A percentile compares a stretch with the other conserved stretches of the same genome.
Conservation (phyloP, 2,329 filamentous ascomycete genomes). For the Massarina eburnea region DNA sequence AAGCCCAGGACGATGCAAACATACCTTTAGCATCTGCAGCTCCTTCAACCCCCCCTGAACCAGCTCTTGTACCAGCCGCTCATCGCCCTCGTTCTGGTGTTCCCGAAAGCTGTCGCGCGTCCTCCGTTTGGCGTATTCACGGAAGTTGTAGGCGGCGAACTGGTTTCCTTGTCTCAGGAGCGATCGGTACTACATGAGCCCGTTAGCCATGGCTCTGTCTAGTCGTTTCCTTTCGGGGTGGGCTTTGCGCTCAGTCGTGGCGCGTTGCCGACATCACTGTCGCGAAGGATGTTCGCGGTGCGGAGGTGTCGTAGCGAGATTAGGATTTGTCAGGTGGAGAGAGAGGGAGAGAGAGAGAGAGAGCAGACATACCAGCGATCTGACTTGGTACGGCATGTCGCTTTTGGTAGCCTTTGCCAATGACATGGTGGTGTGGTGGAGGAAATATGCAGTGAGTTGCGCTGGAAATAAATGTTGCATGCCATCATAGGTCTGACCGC, state of each 20-base stretch:
- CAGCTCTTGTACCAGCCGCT: slow-evolving; percentile 78
- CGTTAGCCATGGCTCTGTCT: slow-evolving; percentile 5
- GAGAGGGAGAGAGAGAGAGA: background rate
- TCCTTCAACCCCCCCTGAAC: slow-evolving; percentile 86
- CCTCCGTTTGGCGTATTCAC: slow-evolving; percentile 90
- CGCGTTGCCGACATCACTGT: background rate
- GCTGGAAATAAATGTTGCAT: slow-evolving; percentile 36
- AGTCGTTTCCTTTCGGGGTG: background rate
- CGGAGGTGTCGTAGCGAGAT: background rate
- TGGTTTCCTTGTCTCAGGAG: slow-evolving; percentile 82
- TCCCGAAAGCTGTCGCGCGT: slow-evolving; percentile 90
- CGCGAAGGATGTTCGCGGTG: background rate
- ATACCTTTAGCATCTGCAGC: slow-evolving; percentile 86
- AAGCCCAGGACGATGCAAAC: slow-evolving; percentile 19
- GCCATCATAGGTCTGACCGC: slow-evolving; percentile 26
- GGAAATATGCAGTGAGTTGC: slow-evolving; percentile 30
- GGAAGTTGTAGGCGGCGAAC: slow-evolving; percentile 95
- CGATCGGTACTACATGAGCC: slow-evolving; percentile 73
- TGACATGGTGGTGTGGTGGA: slow-evolving; percentile 30
- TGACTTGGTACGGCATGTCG: slow-evolving; percentile 43
- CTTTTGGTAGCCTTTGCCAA: slow-evolving; percentile 38
- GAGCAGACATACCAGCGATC: slow-evolving; percentile 41
- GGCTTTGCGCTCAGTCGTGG: background rate
- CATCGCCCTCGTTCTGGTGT: slow-evolving; percentile 71
- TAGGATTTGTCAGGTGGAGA: too few relatives aligned